Evolutionary conservation across 192 early-diverging fungal genomes (phyloP).

Genomic region (Rhizophagus clarus): DNA sequence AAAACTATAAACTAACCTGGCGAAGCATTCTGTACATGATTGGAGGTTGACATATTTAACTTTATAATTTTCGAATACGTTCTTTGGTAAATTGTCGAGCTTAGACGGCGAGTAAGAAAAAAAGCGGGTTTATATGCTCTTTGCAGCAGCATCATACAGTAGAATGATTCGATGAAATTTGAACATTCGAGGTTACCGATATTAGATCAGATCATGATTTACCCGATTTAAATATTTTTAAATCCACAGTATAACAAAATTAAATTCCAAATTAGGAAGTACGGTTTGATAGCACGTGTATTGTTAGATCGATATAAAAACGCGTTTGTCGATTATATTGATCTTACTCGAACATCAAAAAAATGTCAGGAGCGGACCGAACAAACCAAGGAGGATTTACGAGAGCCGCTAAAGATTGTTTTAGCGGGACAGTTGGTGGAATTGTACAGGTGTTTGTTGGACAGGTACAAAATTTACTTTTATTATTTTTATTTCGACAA

Average conservation of each 20-base stretch:
- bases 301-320: too few relatives aligned
- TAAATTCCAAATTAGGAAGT: too few relatives aligned
- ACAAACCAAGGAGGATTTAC: slow-evolving; percentile 40
- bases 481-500: neutral
- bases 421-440: slow-evolving; percentile 74
- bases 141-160: neutral
- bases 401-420: slow-evolving; percentile 73
- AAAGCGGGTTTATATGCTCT: neutral
- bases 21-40: neutral
- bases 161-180: too few relatives aligned
- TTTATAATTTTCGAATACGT: neutral
- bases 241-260: too few relatives aligned
- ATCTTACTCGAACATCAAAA: neutral
- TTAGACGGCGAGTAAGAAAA: neutral
- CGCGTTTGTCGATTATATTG: neutral
- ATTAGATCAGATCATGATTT: too few relatives aligned
- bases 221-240: too few relatives aligned
- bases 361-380: neutral
- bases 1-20: neutral
- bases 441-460: slow-evolving; percentile 78
- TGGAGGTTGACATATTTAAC: neutral
- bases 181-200: too few relatives aligned
- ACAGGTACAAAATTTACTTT: slow-evolving; percentile 42
- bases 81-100: neutral
- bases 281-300: too few relatives aligned